Base-by-base conservation (phyloP, 2,329 filamentous ascomycete genomes). In the Penicillium thymicola region DNA sequence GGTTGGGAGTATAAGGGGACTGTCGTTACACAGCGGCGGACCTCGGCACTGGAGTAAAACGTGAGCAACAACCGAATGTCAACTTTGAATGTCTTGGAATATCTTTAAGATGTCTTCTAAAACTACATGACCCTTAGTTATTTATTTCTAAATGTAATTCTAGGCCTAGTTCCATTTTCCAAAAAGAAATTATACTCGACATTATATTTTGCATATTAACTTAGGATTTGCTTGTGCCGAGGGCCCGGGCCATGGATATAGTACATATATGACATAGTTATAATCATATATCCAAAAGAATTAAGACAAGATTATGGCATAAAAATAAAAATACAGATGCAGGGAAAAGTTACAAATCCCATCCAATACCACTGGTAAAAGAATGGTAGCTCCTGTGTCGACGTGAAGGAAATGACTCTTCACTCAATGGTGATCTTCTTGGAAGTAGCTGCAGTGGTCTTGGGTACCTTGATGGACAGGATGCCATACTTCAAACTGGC, bases 401-500 rank as follows among this genome's bases (percentile, higher is more conserved):
- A 28, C 40, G 28, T 51, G 7, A 49, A n/a, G 28, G 25, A 38
- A 2, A 8, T 21, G n/a, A 36, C 25, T 11, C 13, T 62, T 70
- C 79, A 85, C 76, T 85, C 78, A 60, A 86, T 81, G 57, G 73
- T 76, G 65, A 87, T 83, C 73, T 79, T 82, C 71, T 79, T 79
- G 48, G 74, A 67, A 55, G 72, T 70, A 7, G 78, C 74, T 14
- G 76, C 76, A 56, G 76, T 69, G 27, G 78, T 76, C 76, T 86
- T 86, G 2, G 84, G 84, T 8, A 87, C 79, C 6, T 79, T 65
- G 41, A 87, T 78, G 53, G 74, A 80, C 51, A 87, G 71, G 52
- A 87, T 79, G 11, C 84, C 84, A 64, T 86, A 80, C 76, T 82
- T 85, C 70, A 87, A 68, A 51, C 73, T 81, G 21, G 84, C 84